Conservation (phyloP, 306 rosid species). For the Malus orientalis region DNA sequence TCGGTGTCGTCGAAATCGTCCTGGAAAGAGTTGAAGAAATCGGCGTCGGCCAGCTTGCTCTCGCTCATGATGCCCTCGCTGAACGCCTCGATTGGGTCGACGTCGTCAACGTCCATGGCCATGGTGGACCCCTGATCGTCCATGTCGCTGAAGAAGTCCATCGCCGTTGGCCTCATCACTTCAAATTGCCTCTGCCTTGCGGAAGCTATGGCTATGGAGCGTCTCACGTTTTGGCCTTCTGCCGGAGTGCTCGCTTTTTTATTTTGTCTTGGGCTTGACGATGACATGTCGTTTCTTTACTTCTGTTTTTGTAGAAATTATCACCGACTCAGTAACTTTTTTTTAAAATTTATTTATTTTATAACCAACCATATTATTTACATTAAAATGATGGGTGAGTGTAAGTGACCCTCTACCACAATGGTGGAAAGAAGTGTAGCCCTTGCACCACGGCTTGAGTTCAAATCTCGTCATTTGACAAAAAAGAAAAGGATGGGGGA, state of each 20-base stretch:
- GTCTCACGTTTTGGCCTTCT: neutral
- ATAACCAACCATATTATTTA: no score
- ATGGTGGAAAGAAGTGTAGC: no score
- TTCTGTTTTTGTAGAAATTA: neutral
- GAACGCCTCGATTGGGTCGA: slow-evolving; percentile 55
- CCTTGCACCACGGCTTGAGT: no score
- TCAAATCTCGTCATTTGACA: no score
- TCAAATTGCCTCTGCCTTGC: neutral
- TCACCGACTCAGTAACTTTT: neutral
- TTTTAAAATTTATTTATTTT: no score
- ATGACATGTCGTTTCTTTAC: neutral
- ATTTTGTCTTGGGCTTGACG: neutral
- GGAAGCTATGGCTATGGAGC: neutral
- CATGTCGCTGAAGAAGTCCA: slow-evolving; percentile 73
- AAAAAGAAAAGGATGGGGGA: no score
- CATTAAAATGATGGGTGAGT: rapidly evolving
- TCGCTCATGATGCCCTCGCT: slow-evolving; percentile 57
- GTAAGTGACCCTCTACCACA: no score
- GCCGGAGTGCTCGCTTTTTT: neutral
- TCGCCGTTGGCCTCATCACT: slow-evolving; percentile 47
- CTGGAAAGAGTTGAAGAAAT: slow-evolving; percentile 69
- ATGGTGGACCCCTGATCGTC: slow-evolving; percentile 71
- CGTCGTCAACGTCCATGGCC: slow-evolving; percentile 95
- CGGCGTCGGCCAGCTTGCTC: slow-evolving; percentile 65
- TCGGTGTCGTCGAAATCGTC: slow-evolving; percentile 84